These are phyloP conservation scores for Remersonia thermophila DNA, from an alignment of 2,329 filamentous ascomycete genomes.

Conservation along the genomic window DNA sequence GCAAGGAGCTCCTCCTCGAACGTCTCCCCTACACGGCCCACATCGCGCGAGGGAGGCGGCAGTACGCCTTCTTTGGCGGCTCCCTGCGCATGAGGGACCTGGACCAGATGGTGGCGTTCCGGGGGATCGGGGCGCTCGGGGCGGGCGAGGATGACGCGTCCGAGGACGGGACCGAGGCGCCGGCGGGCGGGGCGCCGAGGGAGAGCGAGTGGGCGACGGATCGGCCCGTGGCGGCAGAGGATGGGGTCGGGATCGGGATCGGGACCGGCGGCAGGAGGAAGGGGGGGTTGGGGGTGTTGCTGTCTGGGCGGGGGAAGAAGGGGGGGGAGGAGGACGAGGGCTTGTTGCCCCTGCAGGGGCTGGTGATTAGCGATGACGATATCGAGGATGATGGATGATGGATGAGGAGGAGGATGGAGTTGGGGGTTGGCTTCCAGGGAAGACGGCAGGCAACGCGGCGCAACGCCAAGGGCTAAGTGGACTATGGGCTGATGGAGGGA, in stretches of 20 bases:
- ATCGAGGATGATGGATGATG: constrained; percentile 52
- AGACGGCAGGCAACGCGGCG: too few species aligned
- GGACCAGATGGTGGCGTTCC: constrained; percentile 56
- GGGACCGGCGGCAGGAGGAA: constrained; percentile 33
- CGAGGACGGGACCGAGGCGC: constrained; percentile 26
- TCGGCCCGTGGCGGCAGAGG: constrained; percentile 37
- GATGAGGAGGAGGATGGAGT: not conserved
- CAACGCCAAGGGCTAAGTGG: too few species aligned
- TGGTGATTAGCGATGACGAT: constrained; percentile 71
- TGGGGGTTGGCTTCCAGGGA: too few species aligned
- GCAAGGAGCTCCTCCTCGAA: constrained; percentile 67
- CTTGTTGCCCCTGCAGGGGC: constrained; percentile 44
- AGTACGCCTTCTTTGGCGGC: constrained; percentile 12
- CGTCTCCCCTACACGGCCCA: constrained; percentile 73
- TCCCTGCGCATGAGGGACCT: constrained; percentile 42
- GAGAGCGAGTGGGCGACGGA: constrained; percentile 51
- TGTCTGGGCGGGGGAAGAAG: constrained; percentile 17
- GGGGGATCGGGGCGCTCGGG: constrained; percentile 37
- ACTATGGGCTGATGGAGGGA: too few species aligned
- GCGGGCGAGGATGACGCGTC: constrained; percentile 30
- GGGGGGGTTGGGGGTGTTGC: constrained; percentile 21
- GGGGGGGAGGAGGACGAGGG: constrained; percentile 17
- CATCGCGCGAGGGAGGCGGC: constrained; percentile 38
- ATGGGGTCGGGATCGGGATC: constrained; percentile 19
- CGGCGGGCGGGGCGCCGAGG: not conserved